Conservation (phyloP, 768 basidiomycete species). For the Leccinum pellstonianum region DNA sequence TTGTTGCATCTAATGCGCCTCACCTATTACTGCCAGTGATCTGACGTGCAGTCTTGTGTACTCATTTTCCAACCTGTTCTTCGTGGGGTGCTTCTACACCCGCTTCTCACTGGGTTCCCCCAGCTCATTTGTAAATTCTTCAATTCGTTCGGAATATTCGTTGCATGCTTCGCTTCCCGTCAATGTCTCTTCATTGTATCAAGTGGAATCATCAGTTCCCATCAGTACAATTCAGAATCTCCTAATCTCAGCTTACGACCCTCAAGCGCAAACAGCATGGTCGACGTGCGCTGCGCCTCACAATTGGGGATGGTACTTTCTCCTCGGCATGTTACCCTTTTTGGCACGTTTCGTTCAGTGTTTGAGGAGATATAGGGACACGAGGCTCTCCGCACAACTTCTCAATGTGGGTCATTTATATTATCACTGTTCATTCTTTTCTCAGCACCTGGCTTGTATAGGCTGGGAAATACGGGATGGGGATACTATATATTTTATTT, state of each 20-base stretch:
- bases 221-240: not conserved
- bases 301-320: conserved; percentile 63
- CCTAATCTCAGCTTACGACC: conserved; percentile 13
- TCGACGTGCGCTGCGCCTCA: conserved; percentile 37
- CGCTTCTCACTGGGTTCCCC: conserved; percentile 4
- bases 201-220: not conserved
- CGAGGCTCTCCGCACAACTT: conserved; percentile 69
- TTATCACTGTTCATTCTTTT: not conserved
- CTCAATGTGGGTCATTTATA: conserved; percentile 66
- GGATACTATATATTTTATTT: conserved; percentile 61
- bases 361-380: conserved; percentile 83
- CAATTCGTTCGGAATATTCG: not conserved
- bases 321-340: conserved; percentile 65
- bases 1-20: conserved; percentile 2
- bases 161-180: not conserved
- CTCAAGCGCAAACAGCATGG: conserved; percentile 47
- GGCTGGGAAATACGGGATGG: conserved; percentile 82
- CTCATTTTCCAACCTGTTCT: conserved; percentile 68
- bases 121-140: not conserved
- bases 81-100: conserved; percentile 72
- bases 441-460: conserved; percentile 29
- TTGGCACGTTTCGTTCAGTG: conserved; percentile 81
- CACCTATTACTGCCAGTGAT: conserved; percentile 47
- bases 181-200: not conserved
- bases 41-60: conserved; percentile 81